Percentiles rank a stretch among this genome's conserved stretches.
These are phyloP conservation scores for Alternaria postmessia DNA, from an alignment of 2,329 filamentous ascomycete genomes.

Conservation along the genomic window DNA sequence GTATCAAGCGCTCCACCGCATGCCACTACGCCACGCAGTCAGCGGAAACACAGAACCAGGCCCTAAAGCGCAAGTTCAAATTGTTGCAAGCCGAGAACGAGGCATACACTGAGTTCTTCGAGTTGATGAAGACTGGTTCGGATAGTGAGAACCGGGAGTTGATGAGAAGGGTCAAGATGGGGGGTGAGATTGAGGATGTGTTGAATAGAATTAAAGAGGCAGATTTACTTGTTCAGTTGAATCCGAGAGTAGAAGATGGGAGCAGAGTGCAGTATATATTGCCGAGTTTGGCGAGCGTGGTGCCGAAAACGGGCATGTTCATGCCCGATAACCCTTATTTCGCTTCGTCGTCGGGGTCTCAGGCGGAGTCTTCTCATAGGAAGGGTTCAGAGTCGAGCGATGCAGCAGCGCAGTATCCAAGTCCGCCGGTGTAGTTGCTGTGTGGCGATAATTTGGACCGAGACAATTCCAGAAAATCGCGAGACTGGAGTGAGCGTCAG, in stretches of 20 bases:
- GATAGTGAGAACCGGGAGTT: slow-evolving; percentile 23
- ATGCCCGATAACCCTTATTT: background rate
- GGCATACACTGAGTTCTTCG: slow-evolving; percentile 22
- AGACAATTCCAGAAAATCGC: fast-evolving
- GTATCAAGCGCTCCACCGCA: slow-evolving; percentile 9
- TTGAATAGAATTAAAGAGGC: slow-evolving; percentile 25
- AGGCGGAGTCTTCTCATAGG: background rate
- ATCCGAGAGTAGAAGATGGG: slow-evolving; percentile 7
- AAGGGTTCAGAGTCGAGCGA: background rate
- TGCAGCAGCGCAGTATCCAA: background rate
- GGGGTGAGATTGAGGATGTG: slow-evolving; percentile 18
- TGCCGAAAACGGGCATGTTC: background rate
- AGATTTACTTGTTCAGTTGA: slow-evolving; percentile 22
- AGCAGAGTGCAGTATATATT: background rate
- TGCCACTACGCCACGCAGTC: slow-evolving; percentile 13
- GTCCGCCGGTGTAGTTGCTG: background rate
- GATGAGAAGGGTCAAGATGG: slow-evolving; percentile 22
- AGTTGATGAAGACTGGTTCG: slow-evolving; percentile 16
- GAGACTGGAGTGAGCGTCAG: background rate
- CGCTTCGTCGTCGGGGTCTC: background rate
- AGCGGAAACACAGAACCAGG: slow-evolving; percentile 15
- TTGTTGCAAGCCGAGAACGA: slow-evolving; percentile 18
- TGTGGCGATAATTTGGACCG: background rate
- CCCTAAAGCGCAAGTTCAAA: slow-evolving; percentile 23
- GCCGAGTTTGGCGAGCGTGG: background rate